Evolutionary conservation across 192 early-diverging fungal species (phyloP).

Genomic region (Coemansia umbellata): DNA sequence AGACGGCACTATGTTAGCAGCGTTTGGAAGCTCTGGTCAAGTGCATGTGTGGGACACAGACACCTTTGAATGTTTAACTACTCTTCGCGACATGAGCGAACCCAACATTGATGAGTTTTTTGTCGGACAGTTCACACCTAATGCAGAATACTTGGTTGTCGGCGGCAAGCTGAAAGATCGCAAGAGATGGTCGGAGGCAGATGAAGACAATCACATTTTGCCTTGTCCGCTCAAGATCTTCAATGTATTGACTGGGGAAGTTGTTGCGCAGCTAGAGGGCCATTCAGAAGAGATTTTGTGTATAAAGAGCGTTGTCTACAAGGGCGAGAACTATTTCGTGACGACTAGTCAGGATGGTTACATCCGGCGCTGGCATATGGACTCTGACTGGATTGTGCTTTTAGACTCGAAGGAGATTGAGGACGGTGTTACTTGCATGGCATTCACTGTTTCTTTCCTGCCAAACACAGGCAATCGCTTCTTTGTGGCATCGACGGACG

Average conservation of each 20-base stretch:
- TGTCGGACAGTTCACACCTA: constrained; percentile 73
- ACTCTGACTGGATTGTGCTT: constrained; percentile 69
- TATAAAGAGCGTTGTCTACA: constrained; percentile 71
- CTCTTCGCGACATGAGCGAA: constrained; percentile 70
- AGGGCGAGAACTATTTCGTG: constrained; percentile 78
- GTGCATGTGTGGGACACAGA: constrained; percentile 79
- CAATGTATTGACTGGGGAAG: constrained; percentile 75
- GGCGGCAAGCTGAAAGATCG: constrained; percentile 92
- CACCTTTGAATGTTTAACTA: constrained; percentile 64
- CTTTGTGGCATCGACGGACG: constrained; percentile 87
- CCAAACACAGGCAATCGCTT: constrained; percentile 92
- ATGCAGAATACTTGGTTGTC: constrained; percentile 62
- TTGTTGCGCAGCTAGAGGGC: constrained; percentile 71
- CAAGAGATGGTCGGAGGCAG: constrained; percentile 79
- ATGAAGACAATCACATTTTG: constrained; percentile 92
- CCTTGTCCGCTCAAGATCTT: constrained; percentile 93
- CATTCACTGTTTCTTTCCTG: constrained; percentile 90
- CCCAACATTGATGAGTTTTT: constrained; percentile 90
- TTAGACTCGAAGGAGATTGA: constrained; percentile 62
- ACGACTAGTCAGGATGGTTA: constrained; percentile 95
- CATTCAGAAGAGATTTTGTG: constrained; percentile 88
- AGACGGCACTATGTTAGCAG: constrained; percentile 81
- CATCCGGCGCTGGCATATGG: constrained; percentile 87
- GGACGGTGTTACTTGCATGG: constrained; percentile 91
- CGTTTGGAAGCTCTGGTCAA: constrained; percentile 77